A percentile compares a stretch with the other conserved stretches of the same genome.
Conservation (phyloP, 345 rosid species). For the Physaria fendleri region DNA sequence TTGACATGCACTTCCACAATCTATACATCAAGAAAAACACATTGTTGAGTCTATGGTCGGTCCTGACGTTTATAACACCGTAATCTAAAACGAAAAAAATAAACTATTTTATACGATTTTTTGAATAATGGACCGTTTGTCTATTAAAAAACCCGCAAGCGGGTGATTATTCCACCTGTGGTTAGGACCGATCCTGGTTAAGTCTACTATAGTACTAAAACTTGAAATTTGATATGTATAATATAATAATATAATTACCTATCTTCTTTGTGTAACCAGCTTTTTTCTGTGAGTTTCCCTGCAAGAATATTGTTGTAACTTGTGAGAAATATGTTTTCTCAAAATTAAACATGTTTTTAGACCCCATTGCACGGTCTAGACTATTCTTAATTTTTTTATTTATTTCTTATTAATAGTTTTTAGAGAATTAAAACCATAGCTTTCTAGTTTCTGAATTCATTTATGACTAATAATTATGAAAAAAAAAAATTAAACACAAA, state of each 20-base stretch:
- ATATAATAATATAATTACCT: conserved; percentile 14
- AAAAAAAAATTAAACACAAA: neutral
- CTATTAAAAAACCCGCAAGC: neutral
- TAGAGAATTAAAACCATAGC: neutral
- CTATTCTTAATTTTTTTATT: too few species aligned
- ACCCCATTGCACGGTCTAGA: too few species aligned
- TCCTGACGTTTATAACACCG: too few species aligned
- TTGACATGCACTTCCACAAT: conserved; percentile 52
- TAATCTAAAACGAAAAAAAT: too few species aligned
- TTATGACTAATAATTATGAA: neutral
- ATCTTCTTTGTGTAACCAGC: conserved; percentile 4
- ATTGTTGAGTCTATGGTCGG: too few species aligned
- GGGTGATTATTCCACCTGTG: too few species aligned
- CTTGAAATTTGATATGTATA: neutral
- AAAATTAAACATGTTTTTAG: too few species aligned
- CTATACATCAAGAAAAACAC: conserved; percentile 26
- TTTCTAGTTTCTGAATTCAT: neutral
- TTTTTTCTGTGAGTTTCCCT: conserved; percentile 11
- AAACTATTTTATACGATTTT: too few species aligned
- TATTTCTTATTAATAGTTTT: neutral
- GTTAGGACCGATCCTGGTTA: too few species aligned
- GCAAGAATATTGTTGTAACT: neutral
- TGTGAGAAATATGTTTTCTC: neutral
- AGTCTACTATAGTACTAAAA: too few species aligned
- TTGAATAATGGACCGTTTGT: neutral